Percentiles rank a stretch among this genome's conserved stretches.
phyloP scores from a whole-genome alignment of 352 stramenopile species.

The Peronosclerospora sorghi region DNA sequence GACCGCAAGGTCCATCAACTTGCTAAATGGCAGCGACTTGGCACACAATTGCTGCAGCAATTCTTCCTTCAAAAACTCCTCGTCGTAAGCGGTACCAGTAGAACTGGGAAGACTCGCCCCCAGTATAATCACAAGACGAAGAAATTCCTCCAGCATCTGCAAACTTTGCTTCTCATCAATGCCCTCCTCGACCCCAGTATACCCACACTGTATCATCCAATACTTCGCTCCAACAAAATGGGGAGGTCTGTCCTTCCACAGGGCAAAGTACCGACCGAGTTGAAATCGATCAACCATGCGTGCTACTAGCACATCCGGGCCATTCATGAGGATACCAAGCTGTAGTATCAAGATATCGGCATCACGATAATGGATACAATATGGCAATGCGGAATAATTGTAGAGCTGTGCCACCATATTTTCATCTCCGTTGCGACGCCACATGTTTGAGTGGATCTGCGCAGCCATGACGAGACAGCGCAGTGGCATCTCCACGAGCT shows the following conservation, averaged over 20 bases:
- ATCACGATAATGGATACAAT: slow-evolving; percentile 81
- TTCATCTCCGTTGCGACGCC: slow-evolving; percentile 80
- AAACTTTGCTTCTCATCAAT: slow-evolving; percentile 63
- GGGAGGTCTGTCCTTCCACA: too few species aligned
- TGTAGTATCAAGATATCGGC: slow-evolving; percentile 74
- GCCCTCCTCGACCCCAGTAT: slow-evolving; percentile 38
- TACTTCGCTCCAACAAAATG: slow-evolving; percentile 4
- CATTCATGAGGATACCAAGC: slow-evolving; percentile 52
- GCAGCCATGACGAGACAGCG: slow-evolving; percentile 78
- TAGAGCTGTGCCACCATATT: slow-evolving; percentile 85
- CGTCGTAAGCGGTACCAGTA: slow-evolving; percentile 46
- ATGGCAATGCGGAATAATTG: slow-evolving; percentile 83
- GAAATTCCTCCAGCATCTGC: slow-evolving; percentile 76
- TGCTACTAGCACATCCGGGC: slow-evolving; percentile 47
- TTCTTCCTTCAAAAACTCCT: slow-evolving; percentile 69
- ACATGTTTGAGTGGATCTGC: slow-evolving; percentile 82
- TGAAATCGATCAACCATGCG: slow-evolving; percentile 75
- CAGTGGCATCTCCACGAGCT: slow-evolving; percentile 71
- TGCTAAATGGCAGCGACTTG: slow-evolving; percentile 73
- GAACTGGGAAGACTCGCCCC: slow-evolving; percentile 62
- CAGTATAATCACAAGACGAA: slow-evolving; percentile 67
- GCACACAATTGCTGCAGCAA: slow-evolving; percentile 79
- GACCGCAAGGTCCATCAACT: slow-evolving; percentile 69
- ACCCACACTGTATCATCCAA: slow-evolving; percentile 27
- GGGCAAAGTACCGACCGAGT: slow-evolving; percentile 53